A percentile compares a stretch with the other conserved stretches of the same genome.
Conservation (phyloP, 208 protist genomes). For the Blastocrithidia nonstop region DNA sequence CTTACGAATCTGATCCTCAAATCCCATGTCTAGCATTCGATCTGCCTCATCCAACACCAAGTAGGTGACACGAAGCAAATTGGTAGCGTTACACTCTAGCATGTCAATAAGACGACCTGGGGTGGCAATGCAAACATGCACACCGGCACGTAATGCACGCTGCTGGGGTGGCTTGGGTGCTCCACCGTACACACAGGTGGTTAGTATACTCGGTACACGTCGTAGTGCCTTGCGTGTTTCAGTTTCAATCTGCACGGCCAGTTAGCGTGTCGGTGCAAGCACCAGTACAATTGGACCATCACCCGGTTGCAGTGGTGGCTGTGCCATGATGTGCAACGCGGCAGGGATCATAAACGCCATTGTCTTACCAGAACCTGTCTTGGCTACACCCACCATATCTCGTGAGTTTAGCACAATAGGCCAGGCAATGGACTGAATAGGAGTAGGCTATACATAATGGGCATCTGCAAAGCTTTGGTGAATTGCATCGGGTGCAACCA, state of each 20-base stretch:
- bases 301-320: conserved; percentile 64
- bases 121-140: conserved; percentile 88
- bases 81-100: conserved; percentile 80
- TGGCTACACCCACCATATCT: conserved; percentile 80
- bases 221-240: conserved; percentile 66
- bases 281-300: conserved; percentile 83
- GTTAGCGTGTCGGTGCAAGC: conserved; percentile 83
- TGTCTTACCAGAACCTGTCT: conserved; percentile 86
- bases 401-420: conserved; percentile 72
- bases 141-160: conserved; percentile 45
- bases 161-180: conserved; percentile 62
- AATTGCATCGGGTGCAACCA: conserved; percentile 59
- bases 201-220: conserved; percentile 42
- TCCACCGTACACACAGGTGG: conserved; percentile 74
- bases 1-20: conserved; percentile 94
- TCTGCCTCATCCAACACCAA: conserved; percentile 97
- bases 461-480: conserved; percentile 68
- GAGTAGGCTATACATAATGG: conserved; percentile 59
- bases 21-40: conserved; percentile 98
- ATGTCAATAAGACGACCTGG: conserved; percentile 95
- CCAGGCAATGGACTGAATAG: conserved; percentile 86
- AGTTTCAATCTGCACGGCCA: conserved; percentile 84
- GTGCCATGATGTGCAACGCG: conserved; percentile 78
- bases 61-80: conserved; percentile 94
- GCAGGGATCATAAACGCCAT: conserved; percentile 87